phyloP scores from a whole-genome alignment of 163 green algal species.

The Coccomyxa subellipsoidea region DNA sequence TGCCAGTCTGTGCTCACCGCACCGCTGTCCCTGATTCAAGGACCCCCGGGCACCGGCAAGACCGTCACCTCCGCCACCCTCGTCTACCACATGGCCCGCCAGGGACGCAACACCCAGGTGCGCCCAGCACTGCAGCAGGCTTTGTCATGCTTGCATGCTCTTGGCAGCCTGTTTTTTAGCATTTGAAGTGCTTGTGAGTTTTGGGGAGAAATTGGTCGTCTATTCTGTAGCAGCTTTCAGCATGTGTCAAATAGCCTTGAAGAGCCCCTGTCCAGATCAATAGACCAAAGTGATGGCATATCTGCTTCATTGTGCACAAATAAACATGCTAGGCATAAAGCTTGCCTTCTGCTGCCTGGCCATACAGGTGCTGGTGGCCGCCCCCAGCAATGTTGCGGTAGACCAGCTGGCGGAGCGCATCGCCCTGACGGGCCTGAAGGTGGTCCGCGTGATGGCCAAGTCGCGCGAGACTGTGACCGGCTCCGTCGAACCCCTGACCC shows the following conservation, averaged over 20 bases:
- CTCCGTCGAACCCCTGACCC: conserved; percentile 89
- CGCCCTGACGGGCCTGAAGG: conserved; percentile 82
- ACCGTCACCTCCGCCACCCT: conserved; percentile 92
- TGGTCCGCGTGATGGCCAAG: conserved; percentile 91
- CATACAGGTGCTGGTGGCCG: conserved; percentile 86
- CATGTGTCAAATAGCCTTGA: too few species aligned
- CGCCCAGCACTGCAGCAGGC: too few species aligned
- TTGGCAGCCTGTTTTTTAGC: too few species aligned
- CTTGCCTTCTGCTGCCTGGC: too few species aligned
- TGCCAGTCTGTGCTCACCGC: conserved; percentile 77
- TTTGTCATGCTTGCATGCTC: too few species aligned
- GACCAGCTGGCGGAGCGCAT: conserved; percentile 97
- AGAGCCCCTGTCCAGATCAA: too few species aligned
- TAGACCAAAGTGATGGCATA: too few species aligned
- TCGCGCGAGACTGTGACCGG: conserved; percentile 80
- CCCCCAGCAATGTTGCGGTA: conserved; percentile 95
- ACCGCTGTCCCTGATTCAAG: conserved; percentile 87
- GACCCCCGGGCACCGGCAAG: conserved; percentile 90
- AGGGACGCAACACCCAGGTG: conserved; percentile 24
- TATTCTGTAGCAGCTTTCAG: too few species aligned
- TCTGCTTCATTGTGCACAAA: too few species aligned
- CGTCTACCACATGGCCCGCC: conserved; percentile 83
- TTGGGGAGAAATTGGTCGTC: too few species aligned
- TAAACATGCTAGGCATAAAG: too few species aligned
- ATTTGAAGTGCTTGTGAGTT: too few species aligned